These are phyloP conservation scores for Penicillium brasilianum DNA, from an alignment of 2,329 filamentous ascomycete genomes.

Conservation along the genomic window DNA sequence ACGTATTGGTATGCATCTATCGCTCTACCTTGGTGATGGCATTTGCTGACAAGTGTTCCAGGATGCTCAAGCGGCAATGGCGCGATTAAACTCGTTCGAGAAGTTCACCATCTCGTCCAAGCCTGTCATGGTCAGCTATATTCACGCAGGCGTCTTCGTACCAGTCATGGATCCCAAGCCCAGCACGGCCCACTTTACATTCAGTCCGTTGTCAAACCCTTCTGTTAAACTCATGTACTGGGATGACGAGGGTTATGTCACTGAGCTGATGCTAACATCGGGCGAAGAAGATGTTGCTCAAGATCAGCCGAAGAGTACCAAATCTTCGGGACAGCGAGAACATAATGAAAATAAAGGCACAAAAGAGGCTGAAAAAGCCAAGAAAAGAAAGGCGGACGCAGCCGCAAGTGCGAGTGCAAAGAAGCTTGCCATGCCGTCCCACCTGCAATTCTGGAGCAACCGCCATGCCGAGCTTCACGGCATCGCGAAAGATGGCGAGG, in stretches of 20 bases:
- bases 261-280: slow-evolving; percentile 64
- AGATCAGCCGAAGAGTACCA: slow-evolving; percentile 30
- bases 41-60: slow-evolving; percentile 27
- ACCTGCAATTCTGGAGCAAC: slow-evolving; percentile 74
- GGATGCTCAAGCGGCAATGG: slow-evolving; percentile 75
- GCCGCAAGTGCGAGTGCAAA: slow-evolving; percentile 42
- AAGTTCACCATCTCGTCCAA: slow-evolving; percentile 79
- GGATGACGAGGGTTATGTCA: slow-evolving; percentile 74
- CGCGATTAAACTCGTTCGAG: slow-evolving; percentile 72
- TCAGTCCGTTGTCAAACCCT: slow-evolving; percentile 72
- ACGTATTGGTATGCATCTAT: slow-evolving; percentile 58
- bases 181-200: slow-evolving; percentile 67
- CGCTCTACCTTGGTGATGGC: background rate
- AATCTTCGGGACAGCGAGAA: slow-evolving; percentile 16
- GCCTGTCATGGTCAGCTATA: slow-evolving; percentile 72
- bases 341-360: slow-evolving; percentile 37
- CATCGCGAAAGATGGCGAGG: slow-evolving; percentile 43
- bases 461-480: slow-evolving; percentile 71
- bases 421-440: slow-evolving; percentile 63
- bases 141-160: slow-evolving; percentile 84
- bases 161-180: slow-evolving; percentile 68
- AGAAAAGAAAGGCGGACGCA: slow-evolving; percentile 54
- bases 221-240: slow-evolving; percentile 74
- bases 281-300: slow-evolving; percentile 49
- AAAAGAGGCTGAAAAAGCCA: slow-evolving; percentile 52